phyloP scores from a whole-genome alignment of 2,329 filamentous ascomycete species.

The Aureobasidium sp. region DNA sequence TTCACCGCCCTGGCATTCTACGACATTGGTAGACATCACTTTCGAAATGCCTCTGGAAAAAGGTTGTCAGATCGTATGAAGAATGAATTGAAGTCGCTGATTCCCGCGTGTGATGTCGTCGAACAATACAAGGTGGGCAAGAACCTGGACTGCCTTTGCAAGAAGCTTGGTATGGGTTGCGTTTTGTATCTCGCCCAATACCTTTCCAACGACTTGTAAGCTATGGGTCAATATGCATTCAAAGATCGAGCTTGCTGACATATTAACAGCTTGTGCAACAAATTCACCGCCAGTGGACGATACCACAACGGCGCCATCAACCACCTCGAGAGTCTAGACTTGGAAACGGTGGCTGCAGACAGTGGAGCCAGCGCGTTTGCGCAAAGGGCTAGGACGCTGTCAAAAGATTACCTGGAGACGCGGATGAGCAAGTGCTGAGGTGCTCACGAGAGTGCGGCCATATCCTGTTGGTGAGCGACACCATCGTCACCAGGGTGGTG shows the following conservation, averaged over 20 bases:
- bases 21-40: not conserved
- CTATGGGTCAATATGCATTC: not conserved
- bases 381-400: not conserved
- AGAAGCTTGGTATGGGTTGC: not conserved
- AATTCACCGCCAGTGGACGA: not conserved
- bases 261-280: not conserved
- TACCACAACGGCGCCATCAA: not conserved
- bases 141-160: not conserved
- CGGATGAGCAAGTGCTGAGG: not conserved
- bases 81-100: not conserved
- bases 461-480: not conserved
- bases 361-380: not conserved
- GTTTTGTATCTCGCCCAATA: not conserved
- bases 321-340: not conserved
- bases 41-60: not conserved
- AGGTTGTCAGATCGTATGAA: conserved; percentile 3
- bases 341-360: not conserved
- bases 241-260: not conserved
- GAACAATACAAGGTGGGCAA: not conserved
- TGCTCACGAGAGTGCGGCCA: not conserved
- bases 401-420: not conserved
- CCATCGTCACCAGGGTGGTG: not conserved
- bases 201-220: not conserved
- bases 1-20: not conserved
- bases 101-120: not conserved